These are phyloP conservation scores for Dictyostelium citrinum DNA, from an alignment of 78 protist genomes.

Conservation along the genomic window DNA sequence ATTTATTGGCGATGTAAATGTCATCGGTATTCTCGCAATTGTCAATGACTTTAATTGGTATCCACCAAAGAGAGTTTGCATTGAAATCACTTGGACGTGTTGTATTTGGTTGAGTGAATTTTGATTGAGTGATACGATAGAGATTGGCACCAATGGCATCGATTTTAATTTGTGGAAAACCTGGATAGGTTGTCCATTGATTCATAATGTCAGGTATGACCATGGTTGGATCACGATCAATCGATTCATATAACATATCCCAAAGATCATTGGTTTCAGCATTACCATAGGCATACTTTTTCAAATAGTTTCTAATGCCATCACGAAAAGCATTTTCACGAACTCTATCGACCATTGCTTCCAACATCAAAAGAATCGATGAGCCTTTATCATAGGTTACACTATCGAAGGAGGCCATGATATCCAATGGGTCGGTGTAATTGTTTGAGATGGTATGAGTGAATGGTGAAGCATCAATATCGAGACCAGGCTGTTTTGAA, in stretches of 20 bases:
- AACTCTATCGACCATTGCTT: conserved; percentile 7
- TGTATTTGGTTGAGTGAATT: not conserved
- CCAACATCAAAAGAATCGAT: conserved; percentile 87
- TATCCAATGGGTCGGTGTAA: conserved; percentile 36
- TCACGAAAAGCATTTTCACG: conserved; percentile 72
- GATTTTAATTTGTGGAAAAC: conserved; percentile 3
- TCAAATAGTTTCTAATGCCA: conserved; percentile 85
- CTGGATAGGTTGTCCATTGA: conserved; percentile 24
- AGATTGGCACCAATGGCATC: not conserved
- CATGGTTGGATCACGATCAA: not conserved
- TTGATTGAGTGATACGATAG: not conserved
- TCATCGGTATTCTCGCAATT: not conserved
- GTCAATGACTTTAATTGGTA: not conserved
- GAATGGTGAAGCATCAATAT: not conserved
- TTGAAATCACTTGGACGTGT: not conserved
- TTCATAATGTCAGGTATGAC: conserved; percentile 12
- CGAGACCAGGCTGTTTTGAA: conserved; percentile 10
- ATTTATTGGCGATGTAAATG: not conserved
- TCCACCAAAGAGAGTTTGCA: not conserved
- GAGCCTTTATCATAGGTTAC: conserved; percentile 90
- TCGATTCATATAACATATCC: not conserved
- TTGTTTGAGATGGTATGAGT: conserved; percentile 68
- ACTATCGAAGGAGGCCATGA: conserved; percentile 40
- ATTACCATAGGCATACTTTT: conserved; percentile 69
- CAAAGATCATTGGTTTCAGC: conserved; percentile 78